Evolutionary conservation across 768 basidiomycete species (phyloP), one percentile per base, ranked within the genome.

Genomic region (Xerocomus spinulosus): DNA sequence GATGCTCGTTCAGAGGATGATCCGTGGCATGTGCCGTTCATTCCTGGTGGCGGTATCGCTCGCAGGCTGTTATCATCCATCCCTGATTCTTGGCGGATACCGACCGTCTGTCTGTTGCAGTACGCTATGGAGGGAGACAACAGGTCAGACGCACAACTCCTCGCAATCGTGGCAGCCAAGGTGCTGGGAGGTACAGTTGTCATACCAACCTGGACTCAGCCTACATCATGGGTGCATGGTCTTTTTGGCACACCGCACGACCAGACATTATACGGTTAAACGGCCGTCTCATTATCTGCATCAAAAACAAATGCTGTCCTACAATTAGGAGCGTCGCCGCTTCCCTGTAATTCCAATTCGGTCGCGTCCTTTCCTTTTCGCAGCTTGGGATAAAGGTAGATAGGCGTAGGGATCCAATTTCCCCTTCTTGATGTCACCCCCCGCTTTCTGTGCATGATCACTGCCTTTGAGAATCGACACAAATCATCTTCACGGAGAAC

Each of bases 361-460:
- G 33, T 68, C 64, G 9, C 70, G 68, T 15, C 76, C 78, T 15
- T 70, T 71, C 50, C 73, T 73, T 70, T 87, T 91, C 32, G 87
- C 81, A 40, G 90, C 89, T 63, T 93, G 86, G 18, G 82, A 79
- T 44, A 99, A 72, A 7, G 91, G 73, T 28, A 99, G 64, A 66
- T 97, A 99, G 15, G 91, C 92, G 64, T 92, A 98, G 4, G 96
- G 96, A 63, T 96, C 93, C 44, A 91, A 67, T 14, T 86, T 85
- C 34, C 81, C 79, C 64, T 81, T 88, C 69, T 92, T 94, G 65
- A 96, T 74, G 63, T 98, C 96, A 8, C 96, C 96, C 26, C 89
- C 90, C 20, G 94, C 96, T 72, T 83, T 89, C 95, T 98, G 67
- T 44, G 53, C 34, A 43, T 15, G 35, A 23, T 30, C 33, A 18